A percentile compares a stretch with the other conserved stretches of the same genome.
phyloP scores from a whole-genome alignment of 2,329 filamentous ascomycete genomes.

The Penicillium janthinellum region DNA sequence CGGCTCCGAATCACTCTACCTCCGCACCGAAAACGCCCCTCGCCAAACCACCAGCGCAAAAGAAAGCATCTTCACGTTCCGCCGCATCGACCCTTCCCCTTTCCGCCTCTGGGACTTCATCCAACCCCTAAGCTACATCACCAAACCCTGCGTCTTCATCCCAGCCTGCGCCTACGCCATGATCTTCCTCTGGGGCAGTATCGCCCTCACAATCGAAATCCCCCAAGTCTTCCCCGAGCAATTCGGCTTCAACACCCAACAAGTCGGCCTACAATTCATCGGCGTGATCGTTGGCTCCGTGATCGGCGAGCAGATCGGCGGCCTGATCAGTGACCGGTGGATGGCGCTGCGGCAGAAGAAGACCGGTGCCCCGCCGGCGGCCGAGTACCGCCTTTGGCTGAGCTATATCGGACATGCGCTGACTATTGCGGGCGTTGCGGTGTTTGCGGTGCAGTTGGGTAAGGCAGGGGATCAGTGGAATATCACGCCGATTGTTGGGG shows the following conservation, averaged over 20 bases:
- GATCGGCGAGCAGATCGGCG: constrained; percentile 62
- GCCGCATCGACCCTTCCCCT: constrained; percentile 56
- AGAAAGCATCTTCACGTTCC: constrained; percentile 48
- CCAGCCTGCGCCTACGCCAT: constrained; percentile 59
- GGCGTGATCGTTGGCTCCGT: constrained; percentile 60
- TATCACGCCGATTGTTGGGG: constrained; percentile 59
- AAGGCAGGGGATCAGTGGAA: constrained; percentile 53
- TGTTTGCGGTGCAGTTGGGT: constrained; percentile 58
- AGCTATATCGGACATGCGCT: constrained; percentile 57
- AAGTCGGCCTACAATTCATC: constrained; percentile 62
- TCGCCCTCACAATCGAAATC: constrained; percentile 61
- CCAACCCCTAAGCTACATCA: constrained; percentile 52
- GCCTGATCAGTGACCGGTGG: constrained; percentile 58
- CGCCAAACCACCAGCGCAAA: constrained; percentile 39
- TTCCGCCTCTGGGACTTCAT: constrained; percentile 55
- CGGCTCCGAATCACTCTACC: constrained; percentile 58
- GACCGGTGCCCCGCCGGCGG: constrained; percentile 43
- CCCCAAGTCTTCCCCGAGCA: constrained; percentile 59
- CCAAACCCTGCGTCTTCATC: constrained; percentile 52
- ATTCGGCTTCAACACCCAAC: constrained; percentile 60
- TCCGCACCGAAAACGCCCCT: constrained; percentile 29
- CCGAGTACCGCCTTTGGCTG: constrained; percentile 62
- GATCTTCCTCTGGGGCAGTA: constrained; percentile 58
- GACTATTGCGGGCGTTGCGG: constrained; percentile 56
- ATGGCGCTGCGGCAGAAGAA: constrained; percentile 49